Evolutionary conservation across 1,284 basidiomycete genomes (phyloP).

Genomic region (Polyporus tsugae): DNA sequence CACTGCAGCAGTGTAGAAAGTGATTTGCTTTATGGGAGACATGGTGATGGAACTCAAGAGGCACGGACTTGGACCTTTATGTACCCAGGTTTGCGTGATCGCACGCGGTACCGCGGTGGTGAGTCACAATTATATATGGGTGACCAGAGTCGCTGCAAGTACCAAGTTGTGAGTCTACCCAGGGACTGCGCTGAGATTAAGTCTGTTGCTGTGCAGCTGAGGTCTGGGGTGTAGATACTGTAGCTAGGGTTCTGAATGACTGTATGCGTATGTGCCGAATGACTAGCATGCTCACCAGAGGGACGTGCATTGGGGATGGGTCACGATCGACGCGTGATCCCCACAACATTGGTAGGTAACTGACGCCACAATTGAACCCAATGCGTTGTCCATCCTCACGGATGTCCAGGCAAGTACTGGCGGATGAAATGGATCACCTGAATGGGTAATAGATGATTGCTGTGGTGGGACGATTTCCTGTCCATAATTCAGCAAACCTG

Average conservation of each 20-base stretch:
- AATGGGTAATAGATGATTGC: background rate
- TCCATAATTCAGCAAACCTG: background rate
- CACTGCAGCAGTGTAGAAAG: conserved; percentile 34
- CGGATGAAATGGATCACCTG: background rate
- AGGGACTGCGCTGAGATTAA: conserved; percentile 5
- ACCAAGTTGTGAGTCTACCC: background rate
- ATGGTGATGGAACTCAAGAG: background rate
- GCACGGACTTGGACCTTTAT: background rate
- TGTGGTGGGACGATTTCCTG: background rate
- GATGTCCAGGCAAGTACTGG: background rate
- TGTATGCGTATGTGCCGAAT: background rate
- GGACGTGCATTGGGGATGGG: background rate
- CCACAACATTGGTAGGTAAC: background rate
- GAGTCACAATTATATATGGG: background rate
- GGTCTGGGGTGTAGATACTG: background rate
- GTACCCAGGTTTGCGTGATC: background rate
- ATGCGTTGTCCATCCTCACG: background rate
- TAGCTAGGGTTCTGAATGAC: background rate
- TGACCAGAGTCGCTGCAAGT: background rate
- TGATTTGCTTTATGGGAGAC: conserved; percentile 16
- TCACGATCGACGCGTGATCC: background rate
- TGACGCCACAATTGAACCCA: background rate
- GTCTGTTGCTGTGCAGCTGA: background rate
- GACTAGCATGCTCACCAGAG: background rate
- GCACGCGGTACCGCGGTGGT: background rate